phyloP scores from a whole-genome alignment of 805 yeast species.

The Starmerella sirachaensis region DNA sequence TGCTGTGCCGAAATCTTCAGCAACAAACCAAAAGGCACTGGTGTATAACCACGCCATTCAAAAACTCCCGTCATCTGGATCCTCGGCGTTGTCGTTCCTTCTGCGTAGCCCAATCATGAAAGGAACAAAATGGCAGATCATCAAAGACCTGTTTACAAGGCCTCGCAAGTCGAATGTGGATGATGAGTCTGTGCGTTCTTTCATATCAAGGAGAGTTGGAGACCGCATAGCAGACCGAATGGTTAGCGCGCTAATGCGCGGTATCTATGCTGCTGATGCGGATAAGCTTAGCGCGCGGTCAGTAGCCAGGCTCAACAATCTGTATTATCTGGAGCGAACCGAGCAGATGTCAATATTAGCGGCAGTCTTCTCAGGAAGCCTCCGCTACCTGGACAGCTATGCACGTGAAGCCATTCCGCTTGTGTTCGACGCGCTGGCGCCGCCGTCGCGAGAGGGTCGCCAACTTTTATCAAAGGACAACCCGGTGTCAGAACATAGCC shows the following conservation, averaged over 20 bases:
- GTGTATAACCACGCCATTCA: slow-evolving; percentile 30
- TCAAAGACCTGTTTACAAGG: slow-evolving; percentile 27
- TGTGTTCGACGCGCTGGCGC: slow-evolving; percentile 22
- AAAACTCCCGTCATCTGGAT: slow-evolving; percentile 24
- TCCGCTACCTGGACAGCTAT: slow-evolving; percentile 23
- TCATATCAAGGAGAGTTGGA: slow-evolving; percentile 62
- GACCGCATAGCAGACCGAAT: slow-evolving; percentile 40
- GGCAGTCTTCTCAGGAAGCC: slow-evolving; percentile 33
- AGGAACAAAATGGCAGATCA: slow-evolving; percentile 47
- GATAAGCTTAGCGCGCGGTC: slow-evolving; percentile 47
- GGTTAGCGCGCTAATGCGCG: slow-evolving; percentile 73
- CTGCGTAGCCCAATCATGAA: slow-evolving; percentile 27
- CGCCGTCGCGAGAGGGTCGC: slow-evolving; percentile 7
- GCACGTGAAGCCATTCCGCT: slow-evolving; percentile 21
- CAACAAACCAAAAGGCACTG: slow-evolving; percentile 63
- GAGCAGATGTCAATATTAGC: slow-evolving; percentile 42
- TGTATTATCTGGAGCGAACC: slow-evolving; percentile 44
- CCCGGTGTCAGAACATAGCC: slow-evolving; percentile 14
- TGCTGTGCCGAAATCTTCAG: slow-evolving; percentile 45
- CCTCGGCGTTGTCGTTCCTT: slow-evolving; percentile 19
- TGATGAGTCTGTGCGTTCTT: slow-evolving; percentile 65
- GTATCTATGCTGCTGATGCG: slow-evolving; percentile 84
- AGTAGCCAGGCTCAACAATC: slow-evolving; percentile 40
- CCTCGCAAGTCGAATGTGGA: slow-evolving; percentile 19
- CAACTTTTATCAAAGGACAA: slow-evolving; percentile 9